A percentile compares a stretch with the other conserved stretches of the same genome.
Conservation (phyloP, 2,329 filamentous ascomycete genomes). For the Xylaria sp. region DNA sequence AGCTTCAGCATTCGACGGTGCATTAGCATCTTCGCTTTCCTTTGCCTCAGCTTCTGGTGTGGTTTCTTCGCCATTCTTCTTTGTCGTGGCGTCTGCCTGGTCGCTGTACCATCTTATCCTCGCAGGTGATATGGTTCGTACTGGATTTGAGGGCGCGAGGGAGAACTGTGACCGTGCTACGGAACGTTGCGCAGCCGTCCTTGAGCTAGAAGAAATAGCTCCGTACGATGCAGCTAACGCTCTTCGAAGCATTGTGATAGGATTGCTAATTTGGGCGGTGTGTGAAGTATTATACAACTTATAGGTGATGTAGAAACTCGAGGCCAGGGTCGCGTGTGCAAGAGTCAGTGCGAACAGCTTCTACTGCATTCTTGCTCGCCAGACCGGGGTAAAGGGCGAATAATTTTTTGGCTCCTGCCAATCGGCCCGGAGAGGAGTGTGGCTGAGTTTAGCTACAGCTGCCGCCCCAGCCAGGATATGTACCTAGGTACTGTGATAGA, state of each 20-base stretch:
- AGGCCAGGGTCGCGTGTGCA: conserved; percentile 14
- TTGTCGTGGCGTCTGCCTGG: conserved; percentile 45
- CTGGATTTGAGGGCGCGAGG: conserved; percentile 44
- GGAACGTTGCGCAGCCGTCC: conserved; percentile 56
- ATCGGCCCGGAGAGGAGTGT: conserved; percentile 2
- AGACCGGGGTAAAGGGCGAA: conserved; percentile 12
- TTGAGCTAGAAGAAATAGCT: conserved; percentile 38
- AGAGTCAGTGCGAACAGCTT: conserved; percentile 15
- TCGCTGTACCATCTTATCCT: conserved; percentile 46
- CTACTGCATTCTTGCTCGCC: conserved; percentile 7
- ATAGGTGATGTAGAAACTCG: conserved; percentile 3
- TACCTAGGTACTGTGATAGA: neutral
- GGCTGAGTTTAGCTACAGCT: conserved; percentile 1
- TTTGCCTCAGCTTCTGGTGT: conserved; percentile 46
- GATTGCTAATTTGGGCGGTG: conserved; percentile 1
- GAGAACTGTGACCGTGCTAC: conserved; percentile 52
- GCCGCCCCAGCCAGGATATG: neutral
- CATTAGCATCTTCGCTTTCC: conserved; percentile 34
- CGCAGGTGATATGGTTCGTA: conserved; percentile 35
- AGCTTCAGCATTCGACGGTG: conserved; percentile 52
- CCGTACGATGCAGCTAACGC: conserved; percentile 38
- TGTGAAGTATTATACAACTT: conserved; percentile 5
- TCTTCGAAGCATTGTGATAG: conserved; percentile 40
- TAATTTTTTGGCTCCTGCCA: conserved; percentile 25
- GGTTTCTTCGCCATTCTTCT: conserved; percentile 49